Conservation (phyloP, 805 yeast species). For the Starmerella powellii region DNA sequence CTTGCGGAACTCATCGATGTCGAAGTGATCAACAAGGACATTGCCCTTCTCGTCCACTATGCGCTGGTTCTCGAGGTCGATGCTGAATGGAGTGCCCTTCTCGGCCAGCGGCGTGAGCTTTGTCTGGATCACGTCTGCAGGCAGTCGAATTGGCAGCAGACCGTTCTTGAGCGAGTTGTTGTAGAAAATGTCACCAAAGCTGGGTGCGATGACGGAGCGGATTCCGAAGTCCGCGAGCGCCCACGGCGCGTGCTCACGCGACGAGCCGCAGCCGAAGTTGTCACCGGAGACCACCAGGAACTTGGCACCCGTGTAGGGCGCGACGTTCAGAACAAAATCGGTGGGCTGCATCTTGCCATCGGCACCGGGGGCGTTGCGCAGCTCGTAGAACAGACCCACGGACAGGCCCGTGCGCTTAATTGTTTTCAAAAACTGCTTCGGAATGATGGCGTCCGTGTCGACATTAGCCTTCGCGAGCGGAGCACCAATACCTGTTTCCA, state of each 20-base stretch:
- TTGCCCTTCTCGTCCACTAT: constrained; percentile 51
- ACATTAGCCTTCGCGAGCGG: constrained; percentile 91
- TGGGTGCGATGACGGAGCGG: constrained; percentile 90
- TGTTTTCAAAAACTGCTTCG: constrained; percentile 95
- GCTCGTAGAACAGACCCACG: constrained; percentile 81
- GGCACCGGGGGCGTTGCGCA: constrained; percentile 53
- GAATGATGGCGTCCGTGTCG: constrained; percentile 97
- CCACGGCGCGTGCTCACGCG: constrained; percentile 99
- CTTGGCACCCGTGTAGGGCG: constrained; percentile 68
- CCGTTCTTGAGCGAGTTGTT: constrained; percentile 96
- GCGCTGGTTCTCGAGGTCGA: constrained; percentile 80
- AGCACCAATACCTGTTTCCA: constrained; percentile 78
- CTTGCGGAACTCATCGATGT: constrained; percentile 82
- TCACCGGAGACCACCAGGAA: constrained; percentile 87
- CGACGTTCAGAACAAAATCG: constrained; percentile 81
- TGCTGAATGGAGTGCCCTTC: constrained; percentile 55
- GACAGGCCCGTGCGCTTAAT: constrained; percentile 92
- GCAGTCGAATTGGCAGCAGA: constrained; percentile 81
- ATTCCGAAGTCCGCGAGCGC: constrained; percentile 96
- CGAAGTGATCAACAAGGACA: constrained; percentile 70
- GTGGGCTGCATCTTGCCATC: constrained; percentile 56
- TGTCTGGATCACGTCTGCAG: constrained; percentile 56
- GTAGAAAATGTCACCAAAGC: constrained; percentile 96
- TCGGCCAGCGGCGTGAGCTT: constrained; percentile 73
- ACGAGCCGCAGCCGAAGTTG: constrained; percentile 97